Evolutionary conservation across 257 asterid genomes (phyloP).

Genomic region (Solanum bukasovii): DNA sequence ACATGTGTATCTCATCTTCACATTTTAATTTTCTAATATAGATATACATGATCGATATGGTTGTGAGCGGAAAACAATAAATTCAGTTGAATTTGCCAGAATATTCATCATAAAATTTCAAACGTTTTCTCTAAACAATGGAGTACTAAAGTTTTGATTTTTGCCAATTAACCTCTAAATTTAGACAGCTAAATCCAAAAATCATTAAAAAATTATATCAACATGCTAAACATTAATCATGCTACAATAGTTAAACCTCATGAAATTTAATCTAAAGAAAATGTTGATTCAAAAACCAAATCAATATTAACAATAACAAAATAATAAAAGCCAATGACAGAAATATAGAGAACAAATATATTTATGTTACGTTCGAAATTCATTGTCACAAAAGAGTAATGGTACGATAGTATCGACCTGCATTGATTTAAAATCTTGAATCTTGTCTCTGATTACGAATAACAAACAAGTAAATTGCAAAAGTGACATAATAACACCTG

Average conservation of each 20-base stretch:
- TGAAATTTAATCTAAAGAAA: background rate
- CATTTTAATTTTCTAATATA: too few relatives aligned
- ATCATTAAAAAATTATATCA: background rate
- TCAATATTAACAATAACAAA: background rate
- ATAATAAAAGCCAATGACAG: background rate
- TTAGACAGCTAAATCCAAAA: background rate
- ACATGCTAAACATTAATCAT: background rate
- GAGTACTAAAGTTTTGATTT: background rate
- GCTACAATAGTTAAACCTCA: background rate
- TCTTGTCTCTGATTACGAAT: background rate
- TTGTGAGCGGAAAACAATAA: too few relatives aligned
- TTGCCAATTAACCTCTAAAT: background rate
- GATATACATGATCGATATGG: too few relatives aligned
- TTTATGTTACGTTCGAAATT: background rate
- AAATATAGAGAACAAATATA: background rate
- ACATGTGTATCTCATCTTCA: background rate
- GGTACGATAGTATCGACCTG: background rate
- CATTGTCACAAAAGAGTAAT: background rate
- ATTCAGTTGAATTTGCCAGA: background rate
- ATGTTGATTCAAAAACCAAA: background rate
- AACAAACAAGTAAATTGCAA: background rate
- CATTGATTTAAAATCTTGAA: background rate
- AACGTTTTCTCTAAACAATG: background rate
- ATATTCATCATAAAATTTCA: too few relatives aligned
- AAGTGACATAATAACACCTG: background rate